These are phyloP conservation scores for Acarospora socialis DNA, from an alignment of 2,329 filamentous ascomycete genomes.

Conservation along the genomic window DNA sequence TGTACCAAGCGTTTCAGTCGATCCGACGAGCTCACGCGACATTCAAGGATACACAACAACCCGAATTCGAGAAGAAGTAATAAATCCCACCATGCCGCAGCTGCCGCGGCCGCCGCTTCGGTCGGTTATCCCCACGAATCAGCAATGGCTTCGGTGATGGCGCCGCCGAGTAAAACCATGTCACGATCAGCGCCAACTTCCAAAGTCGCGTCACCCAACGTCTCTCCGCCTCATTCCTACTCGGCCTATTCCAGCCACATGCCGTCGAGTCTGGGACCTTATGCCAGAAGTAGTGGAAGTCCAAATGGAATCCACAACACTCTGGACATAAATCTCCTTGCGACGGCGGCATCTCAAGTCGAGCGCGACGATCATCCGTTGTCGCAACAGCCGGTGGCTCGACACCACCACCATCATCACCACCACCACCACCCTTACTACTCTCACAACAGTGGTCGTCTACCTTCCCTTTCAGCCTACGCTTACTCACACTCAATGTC, in stretches of 20 bases:
- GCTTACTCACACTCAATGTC: conserved; percentile 72
- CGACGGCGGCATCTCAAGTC: conserved; percentile 54
- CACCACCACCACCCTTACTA: conserved; percentile 36
- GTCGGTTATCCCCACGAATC: conserved; percentile 37
- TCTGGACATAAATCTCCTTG: conserved; percentile 49
- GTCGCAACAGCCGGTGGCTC: conserved; percentile 15
- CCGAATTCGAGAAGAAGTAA: conserved; percentile 90
- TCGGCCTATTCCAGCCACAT: conserved; percentile 44
- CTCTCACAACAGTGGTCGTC: conserved; percentile 39
- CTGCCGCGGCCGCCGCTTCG: conserved; percentile 40
- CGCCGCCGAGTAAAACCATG: conserved; percentile 62
- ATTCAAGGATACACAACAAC: conserved; percentile 98
- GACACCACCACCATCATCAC: conserved; percentile 24
- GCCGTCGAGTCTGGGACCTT: conserved; percentile 43
- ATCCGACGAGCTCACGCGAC: conserved; percentile 89
- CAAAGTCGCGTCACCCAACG: conserved; percentile 79
- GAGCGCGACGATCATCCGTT: conserved; percentile 42
- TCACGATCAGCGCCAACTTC: conserved; percentile 82
- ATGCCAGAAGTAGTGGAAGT: conserved; percentile 19
- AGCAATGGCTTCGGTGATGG: conserved; percentile 54
- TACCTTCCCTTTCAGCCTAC: conserved; percentile 67
- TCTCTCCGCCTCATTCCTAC: conserved; percentile 86
- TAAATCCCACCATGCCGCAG: conserved; percentile 56
- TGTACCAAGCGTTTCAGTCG: conserved; percentile 96
- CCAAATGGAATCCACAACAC: conserved; percentile 9